phyloP scores from a whole-genome alignment of 2,329 filamentous ascomycete genomes.

The Ophiostoma ulmi region DNA sequence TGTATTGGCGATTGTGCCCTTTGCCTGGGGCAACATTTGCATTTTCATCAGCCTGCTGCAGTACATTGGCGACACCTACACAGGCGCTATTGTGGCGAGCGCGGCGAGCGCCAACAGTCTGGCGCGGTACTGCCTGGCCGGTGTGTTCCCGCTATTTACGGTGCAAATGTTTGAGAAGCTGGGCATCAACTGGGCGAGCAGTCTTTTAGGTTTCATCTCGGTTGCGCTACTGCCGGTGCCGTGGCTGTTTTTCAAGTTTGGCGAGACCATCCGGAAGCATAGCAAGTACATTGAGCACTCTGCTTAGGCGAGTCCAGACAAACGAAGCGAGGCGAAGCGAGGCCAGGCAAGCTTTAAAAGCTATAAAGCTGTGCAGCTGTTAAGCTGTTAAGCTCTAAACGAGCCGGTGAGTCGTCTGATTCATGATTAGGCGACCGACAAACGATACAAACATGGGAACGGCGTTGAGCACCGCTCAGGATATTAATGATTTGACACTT shows the following conservation, averaged over 20 bases:
- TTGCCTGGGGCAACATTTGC: conserved; percentile 56
- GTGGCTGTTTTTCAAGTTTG: conserved; percentile 49
- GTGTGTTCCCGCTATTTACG: conserved; percentile 57
- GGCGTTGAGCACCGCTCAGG: conserved; percentile 2
- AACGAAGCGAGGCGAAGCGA: not conserved
- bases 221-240: conserved; percentile 47
- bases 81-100: conserved; percentile 51
- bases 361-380: not conserved
- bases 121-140: conserved; percentile 50
- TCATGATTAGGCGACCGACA: not conserved
- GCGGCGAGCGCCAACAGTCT: conserved; percentile 57
- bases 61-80: conserved; percentile 54
- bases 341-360: not conserved
- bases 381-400: no score
- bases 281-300: conserved; percentile 35
- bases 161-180: conserved; percentile 48
- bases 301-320: not conserved
- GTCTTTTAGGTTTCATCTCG: conserved; percentile 45
- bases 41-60: conserved; percentile 51
- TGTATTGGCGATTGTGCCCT: conserved; percentile 48
- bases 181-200: conserved; percentile 45
- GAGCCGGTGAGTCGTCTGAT: not conserved
- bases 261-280: conserved; percentile 38
- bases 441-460: not conserved
- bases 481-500: not conserved